phyloP scores from a whole-genome alignment of 129 eudicot genomes.

The Escallonia herrerae region DNA sequence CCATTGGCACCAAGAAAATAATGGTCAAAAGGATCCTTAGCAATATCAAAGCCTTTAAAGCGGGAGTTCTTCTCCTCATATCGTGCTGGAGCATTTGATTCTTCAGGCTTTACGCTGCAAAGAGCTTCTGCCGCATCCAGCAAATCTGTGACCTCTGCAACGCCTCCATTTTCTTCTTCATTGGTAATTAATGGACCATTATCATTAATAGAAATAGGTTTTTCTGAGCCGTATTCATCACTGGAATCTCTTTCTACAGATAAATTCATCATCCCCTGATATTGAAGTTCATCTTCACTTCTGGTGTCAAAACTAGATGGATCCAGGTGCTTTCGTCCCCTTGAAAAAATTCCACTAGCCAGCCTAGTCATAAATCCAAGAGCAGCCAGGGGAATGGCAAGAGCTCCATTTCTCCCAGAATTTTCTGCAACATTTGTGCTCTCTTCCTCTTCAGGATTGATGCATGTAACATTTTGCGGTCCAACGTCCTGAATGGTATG shows the following conservation, averaged over 20 bases:
- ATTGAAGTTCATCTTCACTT: conserved; percentile 34
- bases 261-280: conserved; percentile 19
- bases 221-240: conserved; percentile 32
- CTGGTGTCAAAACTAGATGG: conserved; percentile 20
- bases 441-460: conserved; percentile 46
- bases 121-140: conserved; percentile 33
- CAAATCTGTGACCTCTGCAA: conserved; percentile 27
- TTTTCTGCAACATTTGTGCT: conserved; percentile 29
- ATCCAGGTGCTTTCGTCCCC: conserved; percentile 52
- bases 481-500: conserved; percentile 41
- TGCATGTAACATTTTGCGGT: conserved; percentile 33
- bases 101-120: conserved; percentile 23
- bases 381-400: conserved; percentile 77
- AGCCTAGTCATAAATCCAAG: conserved; percentile 70
- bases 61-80: conserved; percentile 26
- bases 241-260: conserved; percentile 15
- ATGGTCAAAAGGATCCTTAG: conserved; percentile 83
- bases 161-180: conserved; percentile 27
- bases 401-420: conserved; percentile 63
- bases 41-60: conserved; percentile 86
- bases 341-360: conserved; percentile 84
- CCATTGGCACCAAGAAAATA: conserved; percentile 53
- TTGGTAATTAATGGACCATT: conserved; percentile 17
- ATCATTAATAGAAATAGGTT: conserved; percentile 26
- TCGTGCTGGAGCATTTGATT: conserved; percentile 21